Base-by-base conservation (phyloP, 805 yeast genomes). In the Nakazawaea wickerhamii region DNA sequence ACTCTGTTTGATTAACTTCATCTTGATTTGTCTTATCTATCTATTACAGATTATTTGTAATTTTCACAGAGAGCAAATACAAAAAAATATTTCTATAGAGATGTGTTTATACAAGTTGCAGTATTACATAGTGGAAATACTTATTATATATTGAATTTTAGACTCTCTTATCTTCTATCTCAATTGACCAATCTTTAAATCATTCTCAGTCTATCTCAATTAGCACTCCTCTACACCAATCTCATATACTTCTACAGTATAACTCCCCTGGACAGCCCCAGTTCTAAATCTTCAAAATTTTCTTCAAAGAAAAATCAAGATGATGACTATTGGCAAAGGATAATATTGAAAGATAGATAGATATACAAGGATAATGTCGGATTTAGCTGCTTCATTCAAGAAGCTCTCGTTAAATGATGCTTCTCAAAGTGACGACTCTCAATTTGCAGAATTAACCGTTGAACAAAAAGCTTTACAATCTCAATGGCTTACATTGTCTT, bases 401-500 rank as follows among this genome's bases (percentile, higher is more conserved):
- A 55, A 57, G 39, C 55, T 61, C 13, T 51, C 58, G 1, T 48
- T 63, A 28, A 49, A 54, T 17, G 58, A 54, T 28, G 44, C 36
- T 15, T 53, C 48, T 43, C 39, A 48, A 44, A 54, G 52, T 33
- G 54, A 59, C 33, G 46, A 58, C 2, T 44, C 58, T 5, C 37
- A 51, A 28, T 61, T 57, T 27, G 51, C 59, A 14, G 48, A 55
- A 20, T 54, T 65, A 31, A 46, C 64, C 17, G 46, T 51, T 31
- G 77, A 61, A 40, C 59, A 61, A 38, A 54, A 61, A 38, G 95
- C 95, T 18, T 70, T 81, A 51, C 71, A 75, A 49, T 74, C 89
- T 26, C 96, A 90, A 65, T 85, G 91, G 82, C 70, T 71, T 45
- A 80, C 95, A 4, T 70, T 89, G 40, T 71, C 90, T n/a, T 61